A percentile compares a stretch with the other conserved stretches of the same genome.
Evolutionary conservation across 352 stramenopile genomes (phyloP).

Genomic region (Globisporangium sylvaticum): DNA sequence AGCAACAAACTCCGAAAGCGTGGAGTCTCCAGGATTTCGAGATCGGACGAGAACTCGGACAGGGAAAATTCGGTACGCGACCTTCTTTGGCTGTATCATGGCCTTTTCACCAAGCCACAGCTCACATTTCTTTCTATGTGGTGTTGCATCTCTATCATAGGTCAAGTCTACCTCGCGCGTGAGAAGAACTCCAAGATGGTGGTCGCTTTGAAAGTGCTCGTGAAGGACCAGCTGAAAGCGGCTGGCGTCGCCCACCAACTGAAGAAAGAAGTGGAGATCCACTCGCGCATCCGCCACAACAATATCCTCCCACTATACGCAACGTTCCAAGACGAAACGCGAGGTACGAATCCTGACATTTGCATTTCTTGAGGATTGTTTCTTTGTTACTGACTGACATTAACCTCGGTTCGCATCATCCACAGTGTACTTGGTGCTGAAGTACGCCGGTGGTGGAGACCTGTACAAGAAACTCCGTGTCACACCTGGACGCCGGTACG

Average conservation of each 20-base stretch:
- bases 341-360: conserved; percentile 25
- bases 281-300: conserved; percentile 83
- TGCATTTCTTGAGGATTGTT: not conserved
- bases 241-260: conserved; percentile 76
- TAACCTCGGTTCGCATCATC: not conserved
- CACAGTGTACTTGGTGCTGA: conserved; percentile 85
- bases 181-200: conserved; percentile 78
- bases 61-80: conserved; percentile 77
- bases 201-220: conserved; percentile 89
- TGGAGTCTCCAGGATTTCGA: conserved; percentile 88
- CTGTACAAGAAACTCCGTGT: conserved; percentile 74
- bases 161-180: conserved; percentile 83
- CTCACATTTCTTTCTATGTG: not conserved
- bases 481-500: conserved; percentile 41
- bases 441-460: conserved; percentile 83
- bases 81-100: not conserved
- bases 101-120: not conserved
- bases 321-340: conserved; percentile 76
- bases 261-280: conserved; percentile 89
- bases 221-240: conserved; percentile 80
- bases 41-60: conserved; percentile 77
- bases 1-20: conserved; percentile 28
- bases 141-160: conserved; percentile 5
- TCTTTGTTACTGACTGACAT: not conserved
- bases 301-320: conserved; percentile 87